Base-by-base conservation (phyloP, 208 protist species). In the Endotrypanum monterogeii region DNA sequence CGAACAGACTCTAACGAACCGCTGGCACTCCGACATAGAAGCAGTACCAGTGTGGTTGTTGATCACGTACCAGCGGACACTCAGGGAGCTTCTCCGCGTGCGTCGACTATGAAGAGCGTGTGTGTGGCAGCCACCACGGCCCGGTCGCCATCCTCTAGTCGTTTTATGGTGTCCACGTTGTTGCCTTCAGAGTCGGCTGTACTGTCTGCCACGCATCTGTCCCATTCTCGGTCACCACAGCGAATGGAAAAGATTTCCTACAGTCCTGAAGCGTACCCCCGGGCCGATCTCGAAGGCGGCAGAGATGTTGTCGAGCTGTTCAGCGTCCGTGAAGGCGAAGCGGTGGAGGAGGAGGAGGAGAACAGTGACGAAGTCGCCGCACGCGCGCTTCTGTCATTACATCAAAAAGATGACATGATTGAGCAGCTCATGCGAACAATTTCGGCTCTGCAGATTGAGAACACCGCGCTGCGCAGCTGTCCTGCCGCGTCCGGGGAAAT, bases 341-440 rank as follows among this genome's bases (percentile, higher is more conserved):
- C 50, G 2, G 54, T 41, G 5, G 78, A 78, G 44, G 76, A 63
- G 4, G 72, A 65, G 14, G 69, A 71, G 3, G 63, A 75, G 0
- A 69, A 74, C 14, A 44, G 50, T 2, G 78, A 78, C 8, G 79
- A 80, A 23, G 67, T 85, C 25, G 76, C 75, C 3, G 61, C 67
- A 39, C 75, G 67, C 23, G 72, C 78, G 20, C 75, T 86, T 16
- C 37, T 66, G 18, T 86, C 79, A 2, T 50, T 86, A 35, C 76
- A 74, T 35, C 54, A 67, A 35, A 86, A 82, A 35, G 82, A 86
- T 56, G 50, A 35, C 16, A 4, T 72, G 12, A 85, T 85, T 39
- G 11, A 70, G 12, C 55, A 69, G 3, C 76, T 85, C 48, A 76
- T 67, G 18, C 62, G 28, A 11, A 60, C 71, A 1, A 41, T 79